Base-by-base conservation (phyloP, 2,329 filamentous ascomycete genomes). In the Nemania serpens region DNA sequence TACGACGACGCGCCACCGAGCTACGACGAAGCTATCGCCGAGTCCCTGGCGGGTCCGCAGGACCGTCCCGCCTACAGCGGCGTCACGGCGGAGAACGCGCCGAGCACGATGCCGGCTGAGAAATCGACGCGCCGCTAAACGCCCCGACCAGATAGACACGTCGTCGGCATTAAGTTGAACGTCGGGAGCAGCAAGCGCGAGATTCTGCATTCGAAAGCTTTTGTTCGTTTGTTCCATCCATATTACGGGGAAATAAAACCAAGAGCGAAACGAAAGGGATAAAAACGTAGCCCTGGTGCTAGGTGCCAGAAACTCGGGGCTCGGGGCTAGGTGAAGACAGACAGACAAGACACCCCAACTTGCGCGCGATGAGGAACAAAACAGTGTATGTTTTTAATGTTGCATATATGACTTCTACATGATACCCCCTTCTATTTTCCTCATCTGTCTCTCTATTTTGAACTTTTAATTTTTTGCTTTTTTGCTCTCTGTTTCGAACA, bases 21-120 rank as follows among this genome's bases (percentile, higher is more conserved):
- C 70, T 98, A 98, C 72, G 93, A 97, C 76, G 93, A 97, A 75
- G 93, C 92, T 12, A 88, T 97, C 77, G 93, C 92, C 6, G 88
- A 91, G 66, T 85, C 88, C 60, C 77, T 95, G 63, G 75, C 79
- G 0, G 88, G 85, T 37, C 91, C 91, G 2, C 72, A 75, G 42
- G 72, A 88, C 25, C 81, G 93, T 69, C 86, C 88, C 29, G 87
- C 86, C 13, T 93, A 90, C 73, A 86, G 83, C 62, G 85, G 85
- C 1, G 81, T 86, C 22, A 87, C 85, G 45, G 83, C 85, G 58
- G 84, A 86, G 72, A 85, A 87, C 68, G 82, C 78, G 39, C 84
- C 84, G 0, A 84, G 82, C 50, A 78, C 79, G 48, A 76, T 73
- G 71, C 71, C 72, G 1, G 48, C 68, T 11, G 71, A 70, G 57